A percentile compares a stretch with the other conserved stretches of the same genome.
Evolutionary conservation across 169 alveolate species (phyloP).

Genomic region (Theileria orientalis): DNA sequence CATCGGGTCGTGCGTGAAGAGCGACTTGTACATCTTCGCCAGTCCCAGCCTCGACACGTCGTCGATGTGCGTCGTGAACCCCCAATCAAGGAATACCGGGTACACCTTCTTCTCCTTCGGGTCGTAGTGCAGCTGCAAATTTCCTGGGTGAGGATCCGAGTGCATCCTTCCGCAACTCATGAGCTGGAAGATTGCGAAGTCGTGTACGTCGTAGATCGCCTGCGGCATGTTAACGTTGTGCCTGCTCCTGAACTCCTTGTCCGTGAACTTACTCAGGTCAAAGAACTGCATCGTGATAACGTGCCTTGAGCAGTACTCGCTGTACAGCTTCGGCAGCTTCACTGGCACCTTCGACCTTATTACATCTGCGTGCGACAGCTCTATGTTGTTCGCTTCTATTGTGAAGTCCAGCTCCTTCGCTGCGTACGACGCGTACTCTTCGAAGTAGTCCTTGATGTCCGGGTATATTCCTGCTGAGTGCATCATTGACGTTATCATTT

Average conservation of each 20-base stretch:
- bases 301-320: constrained; percentile 73
- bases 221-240: constrained; percentile 57
- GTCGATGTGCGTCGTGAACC: constrained; percentile 39
- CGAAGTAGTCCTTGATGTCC: constrained; percentile 76
- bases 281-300: constrained; percentile 88
- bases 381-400: constrained; percentile 77
- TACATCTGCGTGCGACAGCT: constrained; percentile 75
- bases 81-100: constrained; percentile 67
- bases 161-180: constrained; percentile 81
- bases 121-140: constrained; percentile 73
- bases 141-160: constrained; percentile 93
- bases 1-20: constrained; percentile 40
- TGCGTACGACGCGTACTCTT: constrained; percentile 86
- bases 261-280: constrained; percentile 86
- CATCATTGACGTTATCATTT: constrained; percentile 78
- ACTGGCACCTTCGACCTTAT: constrained; percentile 76
- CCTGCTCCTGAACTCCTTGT: constrained; percentile 64
- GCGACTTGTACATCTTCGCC: constrained; percentile 23
- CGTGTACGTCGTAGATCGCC: constrained; percentile 68
- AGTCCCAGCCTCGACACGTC: constrained; percentile 40
- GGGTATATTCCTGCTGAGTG: constrained; percentile 65
- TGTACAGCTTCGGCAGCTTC: constrained; percentile 77
- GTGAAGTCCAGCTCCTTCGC: constrained; percentile 82
- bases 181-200: constrained; percentile 72
- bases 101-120: constrained; percentile 35